Evolutionary conservation across 2,329 filamentous ascomycete species (phyloP).

Genomic region (Dendryphion nanum): DNA sequence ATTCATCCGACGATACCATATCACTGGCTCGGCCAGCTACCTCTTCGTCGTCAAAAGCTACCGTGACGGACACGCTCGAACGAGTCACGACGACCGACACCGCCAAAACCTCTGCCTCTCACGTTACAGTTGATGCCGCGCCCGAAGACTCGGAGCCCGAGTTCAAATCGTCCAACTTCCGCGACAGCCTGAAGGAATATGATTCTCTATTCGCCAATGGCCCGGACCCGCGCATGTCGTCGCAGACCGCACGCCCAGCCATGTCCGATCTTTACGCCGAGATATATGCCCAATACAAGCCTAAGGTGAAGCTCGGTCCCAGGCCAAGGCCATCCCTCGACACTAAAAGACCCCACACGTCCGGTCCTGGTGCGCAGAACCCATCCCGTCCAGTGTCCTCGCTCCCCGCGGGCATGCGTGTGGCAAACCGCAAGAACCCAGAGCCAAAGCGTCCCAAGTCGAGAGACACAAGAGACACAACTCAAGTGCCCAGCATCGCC

Average conservation of each 20-base stretch:
- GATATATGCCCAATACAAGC: slow-evolving; percentile 58
- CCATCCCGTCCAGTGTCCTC: slow-evolving; percentile 70
- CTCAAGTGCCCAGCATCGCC: slow-evolving; percentile 25
- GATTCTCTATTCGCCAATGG: slow-evolving; percentile 33
- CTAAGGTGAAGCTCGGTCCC: slow-evolving; percentile 86
- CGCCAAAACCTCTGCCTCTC: slow-evolving; percentile 15
- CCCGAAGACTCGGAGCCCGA: slow-evolving; percentile 11
- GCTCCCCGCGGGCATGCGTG: slow-evolving; percentile 76
- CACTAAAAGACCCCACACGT: slow-evolving; percentile 59
- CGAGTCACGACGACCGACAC: slow-evolving; percentile 1
- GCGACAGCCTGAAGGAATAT: slow-evolving; percentile 31
- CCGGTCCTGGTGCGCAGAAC: slow-evolving; percentile 44
- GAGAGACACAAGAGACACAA: slow-evolving; percentile 31
- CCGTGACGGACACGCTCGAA: slow-evolving; percentile 8
- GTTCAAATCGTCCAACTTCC: slow-evolving; percentile 11
- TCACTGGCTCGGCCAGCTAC: slow-evolving; percentile 18
- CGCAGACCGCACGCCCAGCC: slow-evolving; percentile 40
- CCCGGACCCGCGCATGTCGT: slow-evolving; percentile 45
- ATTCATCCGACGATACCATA: slow-evolving; percentile 16
- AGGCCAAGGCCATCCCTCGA: slow-evolving; percentile 79
- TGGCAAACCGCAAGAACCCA: slow-evolving; percentile 25
- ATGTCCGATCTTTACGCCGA: slow-evolving; percentile 44
- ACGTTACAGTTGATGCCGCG: slow-evolving; percentile 20
- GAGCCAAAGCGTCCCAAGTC: slow-evolving; percentile 38
- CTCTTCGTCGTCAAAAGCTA: slow-evolving; percentile 20